These are phyloP conservation scores for Immersiella caudata DNA, from an alignment of 495 filamentous ascomycete genomes.

Conservation along the genomic window DNA sequence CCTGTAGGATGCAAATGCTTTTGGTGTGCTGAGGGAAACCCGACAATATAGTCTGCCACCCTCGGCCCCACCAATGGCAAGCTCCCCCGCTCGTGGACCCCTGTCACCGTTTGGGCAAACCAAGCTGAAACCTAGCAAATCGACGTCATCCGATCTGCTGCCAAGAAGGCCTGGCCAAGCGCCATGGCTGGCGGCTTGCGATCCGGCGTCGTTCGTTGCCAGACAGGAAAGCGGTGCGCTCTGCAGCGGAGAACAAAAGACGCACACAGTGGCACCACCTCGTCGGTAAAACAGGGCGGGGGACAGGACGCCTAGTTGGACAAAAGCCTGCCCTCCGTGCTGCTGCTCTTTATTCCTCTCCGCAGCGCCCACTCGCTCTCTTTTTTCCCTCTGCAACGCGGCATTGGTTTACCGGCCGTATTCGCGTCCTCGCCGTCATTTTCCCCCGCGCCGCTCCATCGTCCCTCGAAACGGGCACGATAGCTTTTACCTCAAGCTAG, in stretches of 20 bases:
- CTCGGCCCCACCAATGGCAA: background rate
- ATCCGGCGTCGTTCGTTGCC: background rate
- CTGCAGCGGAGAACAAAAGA: background rate
- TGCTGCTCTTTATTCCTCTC: background rate
- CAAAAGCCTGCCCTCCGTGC: background rate
- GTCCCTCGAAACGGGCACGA: no score
- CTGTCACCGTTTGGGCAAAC: background rate
- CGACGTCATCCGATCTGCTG: conserved; percentile 15
- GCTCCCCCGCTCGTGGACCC: background rate
- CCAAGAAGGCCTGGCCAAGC: conserved; percentile 16
- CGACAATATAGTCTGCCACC: background rate
- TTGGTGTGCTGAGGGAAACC: background rate
- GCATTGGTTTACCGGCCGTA: background rate
- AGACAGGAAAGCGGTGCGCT: background rate
- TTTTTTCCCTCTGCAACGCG: background rate
- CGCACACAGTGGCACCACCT: conserved; percentile 1
- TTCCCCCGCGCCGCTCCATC: no score
- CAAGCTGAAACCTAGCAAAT: conserved; percentile 19
- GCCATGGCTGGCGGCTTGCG: background rate
- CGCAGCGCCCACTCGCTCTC: background rate
- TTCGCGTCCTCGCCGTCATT: no score
- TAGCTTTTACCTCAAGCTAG: background rate
- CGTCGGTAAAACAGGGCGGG: background rate
- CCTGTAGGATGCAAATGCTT: background rate
- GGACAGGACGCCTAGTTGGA: background rate